Evolutionary conservation across 768 basidiomycete species (phyloP).

Genomic region (Lactarius hatsudake): DNA sequence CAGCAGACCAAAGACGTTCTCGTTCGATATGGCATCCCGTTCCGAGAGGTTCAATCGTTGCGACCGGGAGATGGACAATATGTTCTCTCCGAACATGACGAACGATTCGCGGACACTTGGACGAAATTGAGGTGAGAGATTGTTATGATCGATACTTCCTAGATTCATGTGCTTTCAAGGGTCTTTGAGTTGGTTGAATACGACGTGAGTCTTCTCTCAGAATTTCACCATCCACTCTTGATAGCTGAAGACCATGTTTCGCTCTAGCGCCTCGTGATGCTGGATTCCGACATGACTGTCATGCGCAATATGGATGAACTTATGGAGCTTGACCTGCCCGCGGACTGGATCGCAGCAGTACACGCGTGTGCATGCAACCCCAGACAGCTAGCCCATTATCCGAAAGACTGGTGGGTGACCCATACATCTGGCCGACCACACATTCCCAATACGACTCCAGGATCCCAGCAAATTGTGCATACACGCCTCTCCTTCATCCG

Average conservation of each 20-base stretch:
- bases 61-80: constrained; percentile 46
- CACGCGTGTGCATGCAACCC: constrained; percentile 97
- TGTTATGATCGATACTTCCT: background rate
- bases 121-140: constrained; percentile 48
- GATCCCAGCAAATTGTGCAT: constrained; percentile 90
- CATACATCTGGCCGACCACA: constrained; percentile 20
- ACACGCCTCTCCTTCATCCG: constrained; percentile 52
- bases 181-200: constrained; percentile 68
- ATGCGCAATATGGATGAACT: constrained; percentile 81
- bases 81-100: constrained; percentile 38
- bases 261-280: constrained; percentile 65
- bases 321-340: constrained; percentile 48
- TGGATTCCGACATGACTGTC: constrained; percentile 89
- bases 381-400: constrained; percentile 78
- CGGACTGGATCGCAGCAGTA: constrained; percentile 78
- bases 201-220: constrained; percentile 44
- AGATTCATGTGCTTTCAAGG: constrained; percentile 31
- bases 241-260: constrained; percentile 17
- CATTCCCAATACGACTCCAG: constrained; percentile 40
- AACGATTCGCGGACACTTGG: constrained; percentile 63
- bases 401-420: constrained; percentile 68
- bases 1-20: constrained; percentile 46
- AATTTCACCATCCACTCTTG: background rate
- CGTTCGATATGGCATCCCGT: constrained; percentile 47
- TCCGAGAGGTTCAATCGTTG: constrained; percentile 59